Evolutionary conservation across 805 yeast genomes (phyloP).

Genomic region (Lachancea fermentati): DNA sequence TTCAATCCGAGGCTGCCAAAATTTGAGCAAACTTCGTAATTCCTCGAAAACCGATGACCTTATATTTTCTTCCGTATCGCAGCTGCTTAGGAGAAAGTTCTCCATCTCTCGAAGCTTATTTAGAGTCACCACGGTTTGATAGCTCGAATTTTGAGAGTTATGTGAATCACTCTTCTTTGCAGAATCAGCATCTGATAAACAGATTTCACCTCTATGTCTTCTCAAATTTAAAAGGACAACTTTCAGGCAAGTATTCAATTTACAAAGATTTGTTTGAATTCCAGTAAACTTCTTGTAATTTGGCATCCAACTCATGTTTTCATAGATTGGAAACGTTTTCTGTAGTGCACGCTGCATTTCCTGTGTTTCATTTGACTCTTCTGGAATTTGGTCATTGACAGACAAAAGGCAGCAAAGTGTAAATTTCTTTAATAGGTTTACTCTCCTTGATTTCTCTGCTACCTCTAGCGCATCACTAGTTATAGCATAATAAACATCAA

Average conservation of each 20-base stretch:
- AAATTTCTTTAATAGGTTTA: slow-evolving; percentile 38
- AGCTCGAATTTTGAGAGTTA: not conserved
- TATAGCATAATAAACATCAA: slow-evolving; percentile 26
- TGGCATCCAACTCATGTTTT: too few species aligned
- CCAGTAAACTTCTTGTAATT: too few species aligned
- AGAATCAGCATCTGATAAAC: too few species aligned
- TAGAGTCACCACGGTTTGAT: slow-evolving; percentile 3
- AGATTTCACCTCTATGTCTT: too few species aligned
- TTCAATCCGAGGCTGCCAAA: slow-evolving; percentile 3
- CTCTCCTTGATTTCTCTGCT: slow-evolving; percentile 30
- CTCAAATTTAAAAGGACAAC: too few species aligned
- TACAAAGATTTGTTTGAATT: too few species aligned
- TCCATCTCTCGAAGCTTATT: slow-evolving; percentile 6
- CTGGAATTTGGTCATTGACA: slow-evolving; percentile 18
- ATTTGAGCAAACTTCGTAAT: slow-evolving; percentile 2
- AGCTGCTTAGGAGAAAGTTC: slow-evolving; percentile 1
- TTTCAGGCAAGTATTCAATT: too few species aligned
- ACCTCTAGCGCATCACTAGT: slow-evolving; percentile 20
- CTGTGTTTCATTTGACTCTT: slow-evolving; percentile 8
- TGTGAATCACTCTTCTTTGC: not conserved
- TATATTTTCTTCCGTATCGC: slow-evolving; percentile 1
- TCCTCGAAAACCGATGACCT: not conserved
- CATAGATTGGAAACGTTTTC: slow-evolving; percentile 10
- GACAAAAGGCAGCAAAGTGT: slow-evolving; percentile 40
- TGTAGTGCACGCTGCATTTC: slow-evolving; percentile 8